Base-by-base conservation (phyloP, 139 green algal genomes). In the Chlorella vulgaris region DNA sequence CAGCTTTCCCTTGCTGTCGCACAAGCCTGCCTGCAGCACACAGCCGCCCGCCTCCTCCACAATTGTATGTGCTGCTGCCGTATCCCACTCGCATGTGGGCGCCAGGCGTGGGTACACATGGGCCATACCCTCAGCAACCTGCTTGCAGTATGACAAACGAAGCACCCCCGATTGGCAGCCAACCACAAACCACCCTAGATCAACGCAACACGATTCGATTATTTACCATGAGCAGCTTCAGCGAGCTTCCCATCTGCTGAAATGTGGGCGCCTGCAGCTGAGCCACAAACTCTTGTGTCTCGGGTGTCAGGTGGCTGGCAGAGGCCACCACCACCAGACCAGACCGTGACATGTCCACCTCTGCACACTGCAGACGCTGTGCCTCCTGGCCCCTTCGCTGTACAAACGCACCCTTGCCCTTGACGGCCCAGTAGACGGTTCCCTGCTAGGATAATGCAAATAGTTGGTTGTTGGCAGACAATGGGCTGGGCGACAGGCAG, bases 71-170 rank as follows among this genome's bases (percentile, higher is more conserved):
- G 94, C 88, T 6, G 94, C 94, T 6, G 94, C 93, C 2, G 92
- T 97, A 88, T 97, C 94, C 94, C 94, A 97, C 84, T 97, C 93
- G 68, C 91, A 94, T 7, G 85, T 91, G 4, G 88, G 90, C 8
- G 90, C 90, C 29, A 93, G 80, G 33, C 90, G 73, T 24, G 94
- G 94, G 89, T 97, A 97, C 3, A 95, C 85, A 76, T 97, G 91
- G 10, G 94, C 94, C 2, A 62, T 66, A 31, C 93, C 93, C 86
- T 96, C 94, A 13, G 88, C 77, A n/a, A 98, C 65, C 77, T 83
- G 77, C 24, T 18, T 26, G n/a, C n/a, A n/a, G n/a, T n/a, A n/a
- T 43, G 31, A 69, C 62, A 38, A 15, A 29, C n/a, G n/a, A n/a
- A n/a, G n/a, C n/a, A n/a, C n/a, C n/a, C n/a, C n/a, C n/a, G n/a